phyloP scores from a whole-genome alignment of 495 filamentous ascomycete species.

The Aspergillus carlsbadensis region DNA sequence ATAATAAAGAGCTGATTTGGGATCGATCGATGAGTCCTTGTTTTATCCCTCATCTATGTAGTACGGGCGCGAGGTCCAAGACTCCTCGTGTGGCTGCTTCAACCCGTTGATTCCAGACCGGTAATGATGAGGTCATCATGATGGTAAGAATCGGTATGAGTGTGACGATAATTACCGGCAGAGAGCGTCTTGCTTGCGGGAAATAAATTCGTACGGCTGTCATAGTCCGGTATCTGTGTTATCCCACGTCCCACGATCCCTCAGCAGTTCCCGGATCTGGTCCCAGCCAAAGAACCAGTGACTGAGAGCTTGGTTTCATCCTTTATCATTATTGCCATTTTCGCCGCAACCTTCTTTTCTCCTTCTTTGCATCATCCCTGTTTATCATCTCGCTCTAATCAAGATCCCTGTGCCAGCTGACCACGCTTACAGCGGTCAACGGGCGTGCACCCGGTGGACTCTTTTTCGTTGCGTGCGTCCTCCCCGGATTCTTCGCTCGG shows the following conservation, averaged over 20 bases:
- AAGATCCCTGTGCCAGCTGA: constrained; percentile 5
- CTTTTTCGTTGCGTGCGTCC: constrained; percentile 5
- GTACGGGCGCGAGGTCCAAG: no score
- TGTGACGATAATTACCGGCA: constrained; percentile 9
- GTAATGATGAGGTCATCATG: constrained; percentile 23
- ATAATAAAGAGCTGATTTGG: background rate
- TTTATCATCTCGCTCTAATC: constrained; percentile 10
- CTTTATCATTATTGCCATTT: constrained; percentile 6
- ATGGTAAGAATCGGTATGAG: background rate
- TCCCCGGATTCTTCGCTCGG: constrained; percentile 16
- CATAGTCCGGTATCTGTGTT: constrained; percentile 11
- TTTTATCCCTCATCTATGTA: background rate
- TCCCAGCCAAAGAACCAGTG: background rate
- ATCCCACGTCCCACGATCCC: no score
- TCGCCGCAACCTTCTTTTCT: background rate
- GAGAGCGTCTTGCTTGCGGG: background rate
- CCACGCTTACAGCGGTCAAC: constrained; percentile 2
- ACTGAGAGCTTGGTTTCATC: background rate
- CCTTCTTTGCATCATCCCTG: constrained; percentile 8
- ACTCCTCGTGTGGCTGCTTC: background rate
- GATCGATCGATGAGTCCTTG: background rate
- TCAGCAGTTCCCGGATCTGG: background rate
- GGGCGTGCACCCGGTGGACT: background rate
- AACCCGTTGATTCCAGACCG: background rate
- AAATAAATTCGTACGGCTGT: constrained; percentile 14